Evolutionary conservation across 73 alveolate species (phyloP).

Genomic region (Paramecium bursaria): DNA sequence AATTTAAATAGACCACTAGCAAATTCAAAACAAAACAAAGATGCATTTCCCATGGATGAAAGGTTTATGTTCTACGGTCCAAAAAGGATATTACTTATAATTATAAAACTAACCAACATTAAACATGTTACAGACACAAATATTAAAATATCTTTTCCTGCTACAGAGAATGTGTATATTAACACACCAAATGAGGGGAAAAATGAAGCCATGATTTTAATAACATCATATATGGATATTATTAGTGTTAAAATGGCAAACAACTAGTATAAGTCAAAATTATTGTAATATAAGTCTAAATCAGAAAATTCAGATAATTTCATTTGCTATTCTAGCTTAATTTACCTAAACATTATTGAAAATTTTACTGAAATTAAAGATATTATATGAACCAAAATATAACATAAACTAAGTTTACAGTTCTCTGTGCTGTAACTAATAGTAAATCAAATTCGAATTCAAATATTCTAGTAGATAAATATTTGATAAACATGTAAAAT

Average conservation of each 20-base stretch:
- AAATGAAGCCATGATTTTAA: constrained; percentile 35
- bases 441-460: constrained; percentile 36
- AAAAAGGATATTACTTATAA: constrained; percentile 6
- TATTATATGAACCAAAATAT: constrained; percentile 11
- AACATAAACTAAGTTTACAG: constrained; percentile 29
- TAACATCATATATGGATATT: constrained; percentile 21
- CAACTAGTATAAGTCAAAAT: background rate
- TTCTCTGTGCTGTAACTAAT: constrained; percentile 26
- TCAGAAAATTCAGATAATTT: background rate
- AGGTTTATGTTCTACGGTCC: background rate
- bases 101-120: constrained; percentile 19
- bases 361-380: background rate
- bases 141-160: constrained; percentile 36
- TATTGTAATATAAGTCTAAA: background rate
- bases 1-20: constrained; percentile 10
- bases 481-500: constrained; percentile 22
- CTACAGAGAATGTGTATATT: constrained; percentile 35
- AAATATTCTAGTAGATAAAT: constrained; percentile 42
- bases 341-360: background rate
- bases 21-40: constrained; percentile 30
- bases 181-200: constrained; percentile 44
- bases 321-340: background rate
- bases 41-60: background rate
- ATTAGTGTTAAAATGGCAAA: constrained; percentile 14
- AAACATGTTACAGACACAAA: constrained; percentile 3